Percentiles rank a stretch among this genome's conserved stretches.
phyloP scores from a whole-genome alignment of 2,329 filamentous ascomycete species.

The Alternaria brassicicola region DNA sequence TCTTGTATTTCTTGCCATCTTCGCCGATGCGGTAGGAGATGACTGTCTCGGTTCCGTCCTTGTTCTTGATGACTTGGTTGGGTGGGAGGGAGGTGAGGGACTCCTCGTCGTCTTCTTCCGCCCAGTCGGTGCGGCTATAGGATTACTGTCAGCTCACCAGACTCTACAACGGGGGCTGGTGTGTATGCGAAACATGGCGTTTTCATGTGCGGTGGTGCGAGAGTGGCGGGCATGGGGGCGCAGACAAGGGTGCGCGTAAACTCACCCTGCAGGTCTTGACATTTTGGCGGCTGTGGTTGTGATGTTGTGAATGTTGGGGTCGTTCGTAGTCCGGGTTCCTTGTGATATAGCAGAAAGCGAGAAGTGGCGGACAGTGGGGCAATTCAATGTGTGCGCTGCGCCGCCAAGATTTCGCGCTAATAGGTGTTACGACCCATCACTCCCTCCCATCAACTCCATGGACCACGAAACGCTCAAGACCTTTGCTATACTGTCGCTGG shows the following conservation, averaged over 20 bases:
- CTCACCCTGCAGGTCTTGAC: constrained; percentile 49
- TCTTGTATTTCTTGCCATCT: constrained; percentile 94
- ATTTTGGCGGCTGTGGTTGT: constrained; percentile 33
- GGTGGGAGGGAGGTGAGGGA: constrained; percentile 80
- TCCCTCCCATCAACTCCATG: not conserved
- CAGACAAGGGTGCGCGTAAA: not conserved
- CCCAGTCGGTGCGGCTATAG: constrained; percentile 77
- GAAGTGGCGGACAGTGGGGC: constrained; percentile 22
- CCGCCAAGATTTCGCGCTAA: constrained; percentile 28
- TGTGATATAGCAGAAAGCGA: constrained; percentile 11
- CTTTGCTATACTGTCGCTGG: not conserved
- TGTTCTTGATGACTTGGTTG: constrained; percentile 90
- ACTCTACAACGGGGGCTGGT: not conserved
- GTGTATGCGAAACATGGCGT: not conserved
- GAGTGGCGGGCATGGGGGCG: not conserved
- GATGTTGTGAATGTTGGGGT: constrained; percentile 1
- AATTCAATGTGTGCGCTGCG: constrained; percentile 25
- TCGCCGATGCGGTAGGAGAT: constrained; percentile 91
- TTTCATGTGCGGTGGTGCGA: not conserved
- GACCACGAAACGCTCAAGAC: not conserved
- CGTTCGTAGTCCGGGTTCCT: constrained; percentile 7
- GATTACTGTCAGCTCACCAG: constrained; percentile 14
- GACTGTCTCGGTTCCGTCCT: constrained; percentile 97
- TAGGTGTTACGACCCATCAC: constrained; percentile 10
- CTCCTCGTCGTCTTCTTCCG: constrained; percentile 78